Evolutionary conservation across 805 yeast genomes (phyloP).

Genomic region (Danielia oregonensis): DNA sequence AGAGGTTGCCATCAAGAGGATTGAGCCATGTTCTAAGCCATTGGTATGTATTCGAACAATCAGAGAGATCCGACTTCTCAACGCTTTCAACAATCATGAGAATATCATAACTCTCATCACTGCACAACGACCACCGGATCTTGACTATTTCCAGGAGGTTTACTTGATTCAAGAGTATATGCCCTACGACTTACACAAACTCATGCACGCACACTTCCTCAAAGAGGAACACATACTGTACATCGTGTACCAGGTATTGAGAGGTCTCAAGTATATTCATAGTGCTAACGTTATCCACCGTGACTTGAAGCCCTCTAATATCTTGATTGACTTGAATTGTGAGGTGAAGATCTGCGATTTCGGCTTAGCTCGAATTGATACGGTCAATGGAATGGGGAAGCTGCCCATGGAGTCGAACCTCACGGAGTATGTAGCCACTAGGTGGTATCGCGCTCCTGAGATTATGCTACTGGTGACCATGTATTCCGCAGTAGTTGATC

Average conservation of each 20-base stretch:
- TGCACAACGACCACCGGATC: slow-evolving; percentile 58
- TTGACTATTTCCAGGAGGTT: slow-evolving; percentile 64
- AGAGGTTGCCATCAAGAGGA: slow-evolving; percentile 73
- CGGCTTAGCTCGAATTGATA: slow-evolving; percentile 58
- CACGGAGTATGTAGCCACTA: slow-evolving; percentile 80
- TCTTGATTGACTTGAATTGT: slow-evolving; percentile 64
- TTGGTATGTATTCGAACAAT: slow-evolving; percentile 67
- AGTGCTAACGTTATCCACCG: slow-evolving; percentile 72
- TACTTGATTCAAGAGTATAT: slow-evolving; percentile 73
- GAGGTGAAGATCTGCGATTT: slow-evolving; percentile 77
- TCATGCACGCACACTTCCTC: slow-evolving; percentile 53
- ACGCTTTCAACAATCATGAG: slow-evolving; percentile 64
- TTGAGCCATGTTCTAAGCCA: slow-evolving; percentile 64
- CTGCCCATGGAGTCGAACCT: slow-evolving; percentile 39
- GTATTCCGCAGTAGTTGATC: slow-evolving; percentile 72
- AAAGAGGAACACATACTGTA: slow-evolving; percentile 69
- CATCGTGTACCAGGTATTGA: slow-evolving; percentile 63
- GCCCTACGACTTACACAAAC: slow-evolving; percentile 70
- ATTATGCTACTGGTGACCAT: slow-evolving; percentile 72
- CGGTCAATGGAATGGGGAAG: slow-evolving; percentile 35
- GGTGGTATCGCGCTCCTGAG: slow-evolving; percentile 86
- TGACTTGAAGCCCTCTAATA: slow-evolving; percentile 72
- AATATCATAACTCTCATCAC: slow-evolving; percentile 67
- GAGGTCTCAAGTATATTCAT: slow-evolving; percentile 70
- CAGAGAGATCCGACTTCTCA: slow-evolving; percentile 63